These are phyloP conservation scores for Chalciporus sphaerocephalus DNA, from an alignment of 768 basidiomycete species.

Conservation along the genomic window DNA sequence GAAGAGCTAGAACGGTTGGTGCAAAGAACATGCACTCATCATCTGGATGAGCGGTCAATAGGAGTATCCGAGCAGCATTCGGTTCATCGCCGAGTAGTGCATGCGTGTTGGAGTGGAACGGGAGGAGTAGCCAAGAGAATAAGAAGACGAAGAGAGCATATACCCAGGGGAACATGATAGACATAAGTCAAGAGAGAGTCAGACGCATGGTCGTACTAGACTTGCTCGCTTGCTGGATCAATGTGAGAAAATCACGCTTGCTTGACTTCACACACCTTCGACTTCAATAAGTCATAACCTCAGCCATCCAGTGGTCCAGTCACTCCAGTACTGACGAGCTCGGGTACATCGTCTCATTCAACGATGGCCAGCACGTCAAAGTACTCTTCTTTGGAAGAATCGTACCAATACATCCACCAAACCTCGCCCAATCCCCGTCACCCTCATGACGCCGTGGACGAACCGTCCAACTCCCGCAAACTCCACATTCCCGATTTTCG, in stretches of 20 bases:
- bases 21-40: constrained; percentile 95
- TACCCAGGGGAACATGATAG: constrained; percentile 17
- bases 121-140: constrained; percentile 24
- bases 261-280: too few species aligned
- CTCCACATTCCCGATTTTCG: constrained; percentile 74
- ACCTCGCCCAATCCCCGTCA: constrained; percentile 18
- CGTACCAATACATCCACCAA: constrained; percentile 15
- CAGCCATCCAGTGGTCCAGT: too few species aligned
- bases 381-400: constrained; percentile 9
- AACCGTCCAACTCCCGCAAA: constrained; percentile 22
- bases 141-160: constrained; percentile 12
- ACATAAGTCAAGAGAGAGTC: background rate
- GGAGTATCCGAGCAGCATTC: constrained; percentile 38
- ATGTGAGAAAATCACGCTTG: background rate
- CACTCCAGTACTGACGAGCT: background rate
- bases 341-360: background rate
- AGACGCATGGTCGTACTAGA: background rate
- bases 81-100: constrained; percentile 12
- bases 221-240: background rate
- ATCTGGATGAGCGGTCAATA: constrained; percentile 91
- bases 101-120: constrained; percentile 22
- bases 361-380: constrained; percentile 20
- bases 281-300: background rate
- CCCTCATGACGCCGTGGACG: constrained; percentile 12
- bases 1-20: constrained; percentile 67